phyloP scores from a whole-genome alignment of 257 asterid genomes.

The Salvia rosmarinus region DNA sequence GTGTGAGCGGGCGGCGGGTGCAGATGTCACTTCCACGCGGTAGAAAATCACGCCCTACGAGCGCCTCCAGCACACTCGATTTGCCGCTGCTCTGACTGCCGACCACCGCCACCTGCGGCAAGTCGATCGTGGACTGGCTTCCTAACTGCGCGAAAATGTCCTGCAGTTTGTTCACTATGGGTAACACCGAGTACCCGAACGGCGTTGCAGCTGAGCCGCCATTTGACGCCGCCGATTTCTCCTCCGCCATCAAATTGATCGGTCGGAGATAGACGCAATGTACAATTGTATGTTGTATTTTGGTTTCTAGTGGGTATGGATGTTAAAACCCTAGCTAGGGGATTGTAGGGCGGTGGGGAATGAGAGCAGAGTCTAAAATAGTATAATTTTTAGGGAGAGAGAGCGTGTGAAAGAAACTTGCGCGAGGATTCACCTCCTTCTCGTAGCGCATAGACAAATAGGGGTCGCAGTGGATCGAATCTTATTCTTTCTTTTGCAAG shows the following conservation, averaged over 20 bases:
- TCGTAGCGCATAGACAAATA: slow-evolving; percentile 1
- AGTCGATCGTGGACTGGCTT: slow-evolving; percentile 70
- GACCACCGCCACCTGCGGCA: slow-evolving; percentile 96
- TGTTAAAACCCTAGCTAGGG: slow-evolving; percentile 34
- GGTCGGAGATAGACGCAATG: background rate
- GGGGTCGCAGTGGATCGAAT: too few species aligned
- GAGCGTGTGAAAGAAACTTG: slow-evolving; percentile 12
- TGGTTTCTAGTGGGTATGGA: background rate
- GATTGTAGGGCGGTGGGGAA: slow-evolving; percentile 33
- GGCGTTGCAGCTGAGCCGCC: slow-evolving; percentile 42
- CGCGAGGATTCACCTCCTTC: slow-evolving; percentile 19
- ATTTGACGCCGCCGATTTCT: slow-evolving; percentile 35
- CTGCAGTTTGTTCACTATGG: slow-evolving; percentile 83
- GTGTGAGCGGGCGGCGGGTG: slow-evolving; percentile 89
- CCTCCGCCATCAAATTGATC: slow-evolving; percentile 63
- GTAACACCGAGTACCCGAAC: slow-evolving; percentile 76
- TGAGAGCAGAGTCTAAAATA: slow-evolving; percentile 2
- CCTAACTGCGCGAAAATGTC: slow-evolving; percentile 88
- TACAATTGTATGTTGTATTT: background rate
- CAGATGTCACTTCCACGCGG: slow-evolving; percentile 92
- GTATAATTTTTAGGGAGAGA: background rate
- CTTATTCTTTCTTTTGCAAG: too few species aligned
- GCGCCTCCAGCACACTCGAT: slow-evolving; percentile 95
- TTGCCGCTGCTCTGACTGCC: slow-evolving; percentile 99
- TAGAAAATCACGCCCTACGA: slow-evolving; percentile 95